A percentile compares a stretch with the other conserved stretches of the same genome.
These are phyloP conservation scores for Adenanthera pavonina DNA, from an alignment of 306 rosid species.

Conservation along the genomic window DNA sequence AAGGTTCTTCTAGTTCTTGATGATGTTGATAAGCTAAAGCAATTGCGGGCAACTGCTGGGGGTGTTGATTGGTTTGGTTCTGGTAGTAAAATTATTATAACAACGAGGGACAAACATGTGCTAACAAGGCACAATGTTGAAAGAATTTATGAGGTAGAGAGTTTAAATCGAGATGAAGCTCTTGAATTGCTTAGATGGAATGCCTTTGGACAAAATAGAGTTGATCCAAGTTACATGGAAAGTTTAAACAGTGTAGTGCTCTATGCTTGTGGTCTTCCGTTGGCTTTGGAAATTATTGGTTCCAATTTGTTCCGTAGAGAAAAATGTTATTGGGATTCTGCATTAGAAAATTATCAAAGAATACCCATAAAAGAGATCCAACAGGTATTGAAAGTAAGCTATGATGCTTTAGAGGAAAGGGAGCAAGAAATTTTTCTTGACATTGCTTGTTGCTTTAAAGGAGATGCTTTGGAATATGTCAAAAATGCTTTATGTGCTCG, in stretches of 20 bases:
- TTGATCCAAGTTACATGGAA: background rate
- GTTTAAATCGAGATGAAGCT: slow-evolving; percentile 11
- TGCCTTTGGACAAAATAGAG: slow-evolving; percentile 30
- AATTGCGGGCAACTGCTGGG: background rate
- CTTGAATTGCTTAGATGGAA: slow-evolving; percentile 3
- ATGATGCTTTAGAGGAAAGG: background rate
- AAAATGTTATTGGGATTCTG: background rate
- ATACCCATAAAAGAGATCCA: background rate
- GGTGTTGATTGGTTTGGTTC: no score
- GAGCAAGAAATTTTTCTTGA: background rate
- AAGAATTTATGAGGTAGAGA: background rate
- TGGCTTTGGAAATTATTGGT: slow-evolving; percentile 11
- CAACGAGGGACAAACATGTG: no score
- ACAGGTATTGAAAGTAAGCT: background rate
- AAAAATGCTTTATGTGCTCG: background rate
- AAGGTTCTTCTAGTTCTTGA: background rate
- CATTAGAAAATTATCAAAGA: background rate
- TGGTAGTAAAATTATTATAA: no score
- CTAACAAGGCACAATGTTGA: background rate
- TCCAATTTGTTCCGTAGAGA: background rate
- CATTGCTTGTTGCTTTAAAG: slow-evolving; percentile 1
- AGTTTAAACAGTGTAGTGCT: background rate
- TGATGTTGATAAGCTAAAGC: no score
- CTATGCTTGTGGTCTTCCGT: background rate
- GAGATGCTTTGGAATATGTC: background rate